Conservation (phyloP, 257 asterid species). For the Solanum pinnatisectum region DNA sequence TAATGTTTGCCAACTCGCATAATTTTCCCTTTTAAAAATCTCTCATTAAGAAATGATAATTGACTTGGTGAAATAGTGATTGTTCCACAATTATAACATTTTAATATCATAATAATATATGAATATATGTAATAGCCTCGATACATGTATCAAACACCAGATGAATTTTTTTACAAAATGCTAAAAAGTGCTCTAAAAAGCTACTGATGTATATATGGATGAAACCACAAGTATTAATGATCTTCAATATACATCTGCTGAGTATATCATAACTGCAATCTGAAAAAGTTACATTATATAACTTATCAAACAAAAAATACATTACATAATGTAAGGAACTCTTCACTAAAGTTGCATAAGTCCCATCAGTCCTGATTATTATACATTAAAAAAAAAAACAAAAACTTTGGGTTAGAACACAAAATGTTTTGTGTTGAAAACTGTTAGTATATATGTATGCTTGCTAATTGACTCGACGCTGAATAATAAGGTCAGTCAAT, state of each 20-base stretch:
- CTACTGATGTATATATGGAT: not conserved
- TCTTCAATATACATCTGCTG: not conserved
- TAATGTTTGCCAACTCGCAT: too few species aligned
- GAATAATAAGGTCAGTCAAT: slow-evolving; percentile 2
- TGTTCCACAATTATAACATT: too few species aligned
- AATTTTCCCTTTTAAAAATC: too few species aligned
- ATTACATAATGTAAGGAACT: not conserved
- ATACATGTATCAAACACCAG: too few species aligned
- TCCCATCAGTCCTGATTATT: not conserved
- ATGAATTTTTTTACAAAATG: too few species aligned
- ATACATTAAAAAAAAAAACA: not conserved
- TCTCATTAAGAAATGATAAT: too few species aligned
- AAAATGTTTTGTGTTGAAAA: not conserved
- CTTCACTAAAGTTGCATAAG: not conserved
- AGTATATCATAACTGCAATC: not conserved
- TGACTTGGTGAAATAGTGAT: too few species aligned
- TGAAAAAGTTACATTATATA: not conserved
- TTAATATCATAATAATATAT: too few species aligned
- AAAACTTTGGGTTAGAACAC: not conserved
- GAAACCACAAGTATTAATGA: not conserved
- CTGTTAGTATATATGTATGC: not conserved
- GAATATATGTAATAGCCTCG: too few species aligned
- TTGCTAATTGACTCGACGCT: not conserved
- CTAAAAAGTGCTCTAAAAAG: not conserved
- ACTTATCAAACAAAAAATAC: not conserved